A percentile compares a stretch with the other conserved stretches of the same genome.
Evolutionary conservation across 2,329 filamentous ascomycete species (phyloP).

Genomic region (Colletotrichum sidae): DNA sequence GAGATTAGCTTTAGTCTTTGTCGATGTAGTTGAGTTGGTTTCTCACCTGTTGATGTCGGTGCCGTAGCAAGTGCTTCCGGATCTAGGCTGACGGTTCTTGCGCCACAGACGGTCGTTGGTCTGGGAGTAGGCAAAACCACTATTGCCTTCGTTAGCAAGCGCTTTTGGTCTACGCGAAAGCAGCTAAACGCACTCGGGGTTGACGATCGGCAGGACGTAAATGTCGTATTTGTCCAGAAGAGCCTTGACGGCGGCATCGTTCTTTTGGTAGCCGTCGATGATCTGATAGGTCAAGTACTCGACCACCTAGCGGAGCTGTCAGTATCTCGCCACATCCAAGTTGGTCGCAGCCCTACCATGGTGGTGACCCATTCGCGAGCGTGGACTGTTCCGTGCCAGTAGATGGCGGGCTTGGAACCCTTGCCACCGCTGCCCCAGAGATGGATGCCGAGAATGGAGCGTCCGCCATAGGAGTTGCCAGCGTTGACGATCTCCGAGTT

Average conservation of each 20-base stretch:
- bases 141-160: background rate
- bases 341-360: constrained; percentile 50
- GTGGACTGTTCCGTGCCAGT: constrained; percentile 70
- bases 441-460: constrained; percentile 71
- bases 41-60: constrained; percentile 65
- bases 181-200: constrained; percentile 60
- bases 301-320: constrained; percentile 45
- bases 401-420: constrained; percentile 61
- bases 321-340: background rate
- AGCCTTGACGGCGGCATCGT: constrained; percentile 49
- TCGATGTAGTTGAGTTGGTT: too few relatives aligned
- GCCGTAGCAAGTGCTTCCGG: constrained; percentile 57
- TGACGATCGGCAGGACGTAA: constrained; percentile 72
- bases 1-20: background rate
- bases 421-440: constrained; percentile 60
- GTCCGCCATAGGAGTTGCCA: constrained; percentile 60
- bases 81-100: constrained; percentile 64
- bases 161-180: background rate
- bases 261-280: constrained; percentile 56
- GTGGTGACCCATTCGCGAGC: constrained; percentile 71
- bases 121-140: constrained; percentile 70
- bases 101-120: constrained; percentile 70
- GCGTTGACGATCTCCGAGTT: constrained; percentile 62
- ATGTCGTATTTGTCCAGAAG: constrained; percentile 74
- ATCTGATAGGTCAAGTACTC: constrained; percentile 66